Conservation (phyloP, 257 asterid genomes). For the Ligustrum vulgare region DNA sequence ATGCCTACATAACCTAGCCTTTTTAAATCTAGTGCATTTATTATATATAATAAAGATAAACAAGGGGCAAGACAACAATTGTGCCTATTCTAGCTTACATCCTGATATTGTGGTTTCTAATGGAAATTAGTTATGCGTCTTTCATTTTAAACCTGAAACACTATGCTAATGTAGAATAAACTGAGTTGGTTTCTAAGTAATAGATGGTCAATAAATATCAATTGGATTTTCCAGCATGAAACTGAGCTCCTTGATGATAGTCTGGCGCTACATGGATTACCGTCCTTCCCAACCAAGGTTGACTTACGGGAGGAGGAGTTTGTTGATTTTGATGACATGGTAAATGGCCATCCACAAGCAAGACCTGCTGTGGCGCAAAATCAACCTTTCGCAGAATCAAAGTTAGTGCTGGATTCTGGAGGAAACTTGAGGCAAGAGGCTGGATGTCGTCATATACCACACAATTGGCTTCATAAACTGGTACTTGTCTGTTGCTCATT, state of each 20-base stretch:
- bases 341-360: constrained; percentile 54
- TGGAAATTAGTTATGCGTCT: too few relatives aligned
- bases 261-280: constrained; percentile 74
- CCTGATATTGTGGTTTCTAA: too few relatives aligned
- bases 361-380: constrained; percentile 47
- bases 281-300: constrained; percentile 77
- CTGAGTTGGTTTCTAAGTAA: constrained; percentile 4
- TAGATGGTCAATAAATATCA: too few relatives aligned
- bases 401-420: constrained; percentile 48
- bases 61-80: too few relatives aligned
- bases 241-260: constrained; percentile 86
- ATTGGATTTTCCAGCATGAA: constrained; percentile 66
- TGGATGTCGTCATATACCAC: constrained; percentile 53
- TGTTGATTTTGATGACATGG: constrained; percentile 82
- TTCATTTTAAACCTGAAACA: too few relatives aligned
- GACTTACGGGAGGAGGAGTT: constrained; percentile 93
- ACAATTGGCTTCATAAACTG: constrained; percentile 82
- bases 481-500: constrained; percentile 33
- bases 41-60: too few relatives aligned
- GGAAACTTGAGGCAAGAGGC: constrained; percentile 55
- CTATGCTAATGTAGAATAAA: background rate
- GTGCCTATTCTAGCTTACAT: too few relatives aligned
- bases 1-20: too few relatives aligned
- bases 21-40: too few relatives aligned
- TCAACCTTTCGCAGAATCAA: constrained; percentile 53